Base-by-base conservation (phyloP, 2,329 filamentous ascomycete genomes). In the Aspergillus jensenii region DNA sequence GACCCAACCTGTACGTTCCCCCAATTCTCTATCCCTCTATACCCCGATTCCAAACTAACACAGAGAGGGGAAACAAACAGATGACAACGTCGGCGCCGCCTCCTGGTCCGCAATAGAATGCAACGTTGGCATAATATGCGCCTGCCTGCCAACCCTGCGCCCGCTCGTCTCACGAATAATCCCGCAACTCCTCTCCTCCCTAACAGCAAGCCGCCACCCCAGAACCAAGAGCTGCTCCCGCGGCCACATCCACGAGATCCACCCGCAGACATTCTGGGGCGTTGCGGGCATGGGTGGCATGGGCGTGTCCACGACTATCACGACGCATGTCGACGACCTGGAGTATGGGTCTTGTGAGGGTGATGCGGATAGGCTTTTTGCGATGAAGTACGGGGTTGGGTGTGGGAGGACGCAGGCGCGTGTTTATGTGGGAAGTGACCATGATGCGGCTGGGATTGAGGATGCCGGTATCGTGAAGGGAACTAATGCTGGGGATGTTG, bases 101-200 rank as follows among this genome's bases (percentile, higher is more conserved):
- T 67, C 69, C 41, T 76, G 74, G 74, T 75, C 74, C 23, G 68
- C 72, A 6, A 66, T 77, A 25, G 75, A 78, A 69, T 73, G 71
- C 64, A 75, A 74, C 56, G 68, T 70, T 4, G 74, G 74, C 3
- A 76, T 77, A 37, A 76, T 76, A 45, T 76, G 75, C 61, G 75
- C 74, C 45, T 77, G 74, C 56, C 68, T 78, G 0, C 75, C 75
- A 6, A 75, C 73, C 14, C 67, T 76, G 2, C 74, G 73, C 14
- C 74, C 74, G 2, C 65, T 76, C 3, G 25, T 75, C 33, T 67
- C 68, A 5, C 67, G 62, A 14, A 23, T 74, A 21, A 58, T 72
- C 23, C 72, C 71, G 1, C 62, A 65, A 23, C 58, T 74, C n/a
- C 58, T 72, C 31, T 68, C 69, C 4, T 67, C 67, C 3, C 51